These are phyloP conservation scores for Cyclocybe aegerita DNA, from an alignment of 768 basidiomycete genomes.

Conservation along the genomic window DNA sequence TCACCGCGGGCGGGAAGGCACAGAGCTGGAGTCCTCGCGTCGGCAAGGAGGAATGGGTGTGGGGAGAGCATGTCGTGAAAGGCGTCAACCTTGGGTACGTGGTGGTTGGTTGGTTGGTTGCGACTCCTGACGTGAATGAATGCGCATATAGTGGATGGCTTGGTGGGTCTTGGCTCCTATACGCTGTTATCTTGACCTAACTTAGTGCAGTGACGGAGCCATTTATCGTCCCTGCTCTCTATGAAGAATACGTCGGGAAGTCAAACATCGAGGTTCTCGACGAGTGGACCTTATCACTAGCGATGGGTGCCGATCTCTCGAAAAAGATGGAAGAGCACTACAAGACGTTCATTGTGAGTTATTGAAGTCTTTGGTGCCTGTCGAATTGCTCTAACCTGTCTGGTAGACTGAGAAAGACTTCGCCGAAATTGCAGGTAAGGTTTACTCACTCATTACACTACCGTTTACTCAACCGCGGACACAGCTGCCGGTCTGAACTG, in stretches of 20 bases:
- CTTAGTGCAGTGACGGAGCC: slow-evolving; percentile 61
- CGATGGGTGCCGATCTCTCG: slow-evolving; percentile 66
- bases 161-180: slow-evolving; percentile 24
- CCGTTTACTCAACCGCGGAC: slow-evolving; percentile 50
- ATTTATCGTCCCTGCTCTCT: slow-evolving; percentile 70
- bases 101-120: slow-evolving; percentile 3
- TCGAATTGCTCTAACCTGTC: slow-evolving; percentile 1
- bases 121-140: neutral
- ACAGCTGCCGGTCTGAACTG: slow-evolving; percentile 80
- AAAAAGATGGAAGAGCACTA: slow-evolving; percentile 79
- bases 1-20: slow-evolving; percentile 68
- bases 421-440: slow-evolving; percentile 33
- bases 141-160: slow-evolving; percentile 41
- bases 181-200: neutral
- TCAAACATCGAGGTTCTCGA: slow-evolving; percentile 51
- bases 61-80: slow-evolving; percentile 59
- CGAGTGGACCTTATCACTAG: slow-evolving; percentile 73
- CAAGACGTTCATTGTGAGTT: slow-evolving; percentile 76
- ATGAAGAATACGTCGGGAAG: slow-evolving; percentile 56
- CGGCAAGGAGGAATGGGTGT: slow-evolving; percentile 72
- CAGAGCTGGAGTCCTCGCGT: slow-evolving; percentile 79
- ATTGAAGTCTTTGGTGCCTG: neutral
- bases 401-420: slow-evolving; percentile 34
- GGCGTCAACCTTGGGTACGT: slow-evolving; percentile 60
- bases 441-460: neutral